Conservation (phyloP, 2,329 filamentous ascomycete genomes). For the Sphaceloma murrayae region DNA sequence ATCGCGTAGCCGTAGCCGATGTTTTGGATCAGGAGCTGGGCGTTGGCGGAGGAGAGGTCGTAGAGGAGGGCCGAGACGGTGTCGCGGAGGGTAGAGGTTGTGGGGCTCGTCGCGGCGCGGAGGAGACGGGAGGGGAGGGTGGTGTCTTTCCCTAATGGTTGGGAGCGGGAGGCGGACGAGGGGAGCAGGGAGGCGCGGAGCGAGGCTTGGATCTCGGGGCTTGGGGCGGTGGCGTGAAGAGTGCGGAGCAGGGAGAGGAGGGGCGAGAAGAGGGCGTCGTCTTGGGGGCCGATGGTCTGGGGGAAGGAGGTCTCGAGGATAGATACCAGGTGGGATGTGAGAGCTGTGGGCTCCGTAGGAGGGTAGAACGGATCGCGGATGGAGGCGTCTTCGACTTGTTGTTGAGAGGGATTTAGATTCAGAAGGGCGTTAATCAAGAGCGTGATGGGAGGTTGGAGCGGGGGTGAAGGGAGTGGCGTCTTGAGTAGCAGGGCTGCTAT, state of each 20-base stretch:
- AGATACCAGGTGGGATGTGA: conserved; percentile 56
- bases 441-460: conserved; percentile 62
- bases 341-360: conserved; percentile 46
- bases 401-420: conserved; percentile 50
- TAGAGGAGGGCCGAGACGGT: conserved; percentile 73
- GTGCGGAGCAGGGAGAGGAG: conserved; percentile 64
- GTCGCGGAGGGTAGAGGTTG: conserved; percentile 61
- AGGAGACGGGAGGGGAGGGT: conserved; percentile 69
- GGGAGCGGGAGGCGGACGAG: conserved; percentile 61
- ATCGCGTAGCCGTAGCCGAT: conserved; percentile 92
- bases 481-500: conserved; percentile 60
- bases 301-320: conserved; percentile 59
- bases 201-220: conserved; percentile 49
- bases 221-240: conserved; percentile 56
- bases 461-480: conserved; percentile 51
- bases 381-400: conserved; percentile 34
- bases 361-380: conserved; percentile 53
- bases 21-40: conserved; percentile 73
- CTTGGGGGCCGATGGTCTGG: conserved; percentile 61
- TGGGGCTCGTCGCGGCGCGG: conserved; percentile 63
- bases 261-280: conserved; percentile 48
- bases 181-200: conserved; percentile 66
- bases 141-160: conserved; percentile 65
- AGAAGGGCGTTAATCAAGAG: conserved; percentile 71
- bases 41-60: conserved; percentile 72